Base-by-base conservation (phyloP, 495 filamentous ascomycete genomes). In the Clohesyomyces aquaticus region DNA sequence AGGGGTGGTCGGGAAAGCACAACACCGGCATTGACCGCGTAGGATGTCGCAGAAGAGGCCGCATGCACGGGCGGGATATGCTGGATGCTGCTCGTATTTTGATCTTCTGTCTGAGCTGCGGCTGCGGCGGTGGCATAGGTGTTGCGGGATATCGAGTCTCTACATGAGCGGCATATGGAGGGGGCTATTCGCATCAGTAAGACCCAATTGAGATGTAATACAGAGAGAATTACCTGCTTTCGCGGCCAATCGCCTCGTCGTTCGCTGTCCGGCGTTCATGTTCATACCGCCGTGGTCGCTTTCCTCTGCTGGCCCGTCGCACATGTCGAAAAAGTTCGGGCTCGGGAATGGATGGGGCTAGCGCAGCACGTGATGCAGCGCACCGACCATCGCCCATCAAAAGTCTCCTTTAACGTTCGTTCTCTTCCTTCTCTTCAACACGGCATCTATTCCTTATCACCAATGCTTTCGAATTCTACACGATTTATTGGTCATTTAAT, bases 1-100 rank as follows among this genome's bases (percentile, higher is more conserved):
- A 91, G 77, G 9, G 94, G 94, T 4, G 95, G 85, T 29, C 94
- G 90, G 26, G 91, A 91, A 60, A 99, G 88, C 61, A 97, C 85
- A 57, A 96, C 80, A 55, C 87, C 86, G 61, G 91, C 85, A 60
- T 87, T 87, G 80, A 95, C 85, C 59, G 77, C 81, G 79, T 91
- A 90, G 65, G 79, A 71, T 21, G 76, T 74, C 21, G 73, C 71
- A 49, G 77, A 66, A 65, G 77, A 74, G 55, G 77, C 52, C 3
- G 77, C 74, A 57, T 75, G 70, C 21, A 72, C 55, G 41, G 70
- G 65, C 23, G 66, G 61, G 52, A 68, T 54, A 41, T 71, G 50
- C 16, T 71, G 54, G 41, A 60, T 26, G 28, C 14, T 38, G 14
- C 14, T 6, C 14, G 32, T 14, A 14, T 25, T 18, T 18, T 55